Percentiles rank a stretch among this genome's conserved stretches.
Evolutionary conservation across 2,329 filamentous ascomycete species (phyloP).

Genomic region (Fusarium torulosum): DNA sequence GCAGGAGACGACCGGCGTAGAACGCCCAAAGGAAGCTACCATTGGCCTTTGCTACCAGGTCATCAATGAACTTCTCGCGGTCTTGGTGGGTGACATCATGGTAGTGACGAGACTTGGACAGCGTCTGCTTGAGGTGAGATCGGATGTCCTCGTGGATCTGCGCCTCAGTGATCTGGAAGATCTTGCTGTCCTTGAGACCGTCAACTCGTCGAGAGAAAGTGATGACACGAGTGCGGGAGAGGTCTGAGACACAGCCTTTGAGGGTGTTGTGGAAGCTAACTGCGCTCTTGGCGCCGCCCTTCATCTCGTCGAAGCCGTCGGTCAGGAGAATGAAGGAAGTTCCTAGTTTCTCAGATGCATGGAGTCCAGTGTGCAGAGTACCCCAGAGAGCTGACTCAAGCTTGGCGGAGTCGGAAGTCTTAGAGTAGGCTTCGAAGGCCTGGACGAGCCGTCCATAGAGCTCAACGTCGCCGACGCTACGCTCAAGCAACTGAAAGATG

Average conservation of each 20-base stretch:
- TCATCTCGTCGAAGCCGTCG: slow-evolving; percentile 55
- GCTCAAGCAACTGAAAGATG: slow-evolving; percentile 55
- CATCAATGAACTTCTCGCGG: slow-evolving; percentile 48
- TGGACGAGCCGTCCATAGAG: slow-evolving; percentile 51
- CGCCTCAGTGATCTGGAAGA: slow-evolving; percentile 51
- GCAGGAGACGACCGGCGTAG: slow-evolving; percentile 49
- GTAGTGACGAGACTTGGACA: slow-evolving; percentile 34
- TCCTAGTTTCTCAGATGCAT: slow-evolving; percentile 48
- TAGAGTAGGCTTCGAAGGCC: slow-evolving; percentile 46
- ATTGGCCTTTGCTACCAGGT: slow-evolving; percentile 51
- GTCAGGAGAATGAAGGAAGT: slow-evolving; percentile 52
- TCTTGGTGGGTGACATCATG: slow-evolving; percentile 43
- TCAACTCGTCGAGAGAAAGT: slow-evolving; percentile 54
- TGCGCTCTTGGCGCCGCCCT: slow-evolving; percentile 44
- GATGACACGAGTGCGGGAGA: slow-evolving; percentile 50
- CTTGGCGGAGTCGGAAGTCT: slow-evolving; percentile 41
- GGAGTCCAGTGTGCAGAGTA: slow-evolving; percentile 51
- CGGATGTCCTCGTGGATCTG: slow-evolving; percentile 53
- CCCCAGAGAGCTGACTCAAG: slow-evolving; percentile 53
- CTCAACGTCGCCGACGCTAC: slow-evolving; percentile 54
- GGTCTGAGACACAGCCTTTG: slow-evolving; percentile 47
- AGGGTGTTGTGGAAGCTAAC: slow-evolving; percentile 51
- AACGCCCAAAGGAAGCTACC: slow-evolving; percentile 57
- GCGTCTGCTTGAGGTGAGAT: slow-evolving; percentile 37
- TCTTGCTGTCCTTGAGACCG: slow-evolving; percentile 49